Base-by-base conservation (phyloP, 2,329 filamentous ascomycete genomes). In the Aspergillus fructus region DNA sequence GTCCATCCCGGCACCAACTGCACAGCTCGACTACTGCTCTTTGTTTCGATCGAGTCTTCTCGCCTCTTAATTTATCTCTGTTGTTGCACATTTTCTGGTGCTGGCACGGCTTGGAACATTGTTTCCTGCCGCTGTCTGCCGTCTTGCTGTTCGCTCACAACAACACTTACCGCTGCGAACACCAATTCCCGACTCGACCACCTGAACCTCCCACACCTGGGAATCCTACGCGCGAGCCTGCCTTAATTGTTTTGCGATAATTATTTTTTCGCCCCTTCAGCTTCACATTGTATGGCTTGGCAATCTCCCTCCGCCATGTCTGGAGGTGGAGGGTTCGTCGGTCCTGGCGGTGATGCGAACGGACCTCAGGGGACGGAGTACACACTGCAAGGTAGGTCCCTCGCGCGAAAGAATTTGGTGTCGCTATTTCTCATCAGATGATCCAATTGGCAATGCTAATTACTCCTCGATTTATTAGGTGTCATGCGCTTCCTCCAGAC, bases 401-500 rank as follows among this genome's bases (percentile, higher is more conserved):
- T 47, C 50, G 17, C 6, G 55, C 43, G 30, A 19, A 13, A 19
- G 40, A 17, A 52, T 40, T 30, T 9, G 9, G 17, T 21, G 30
- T 41, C 12, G 19, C 34, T 49, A 17, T 33, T 5, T 17, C 23
- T n/a, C 15, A 2, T 39, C 24, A 7, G 33, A 21, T 13, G 7
- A 5, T 23, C 50, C 24, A 37, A 15, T 50, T 19, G 6, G 39
- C 5, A 23, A 27, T 33, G 55, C 68, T 74, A 62, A 73, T 60
- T 46, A 50, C 5, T 46, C 13, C 41, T 15, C 55, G 58, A 19
- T 30, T 45, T 56, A 50, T n/a, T 66, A 94, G 91, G 94, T 71
- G 94, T 99, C 39, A 99, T 99, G 94, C 93, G 94, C 76, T 99
- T 99, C 75, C 86, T 99, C 40, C 94, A 99, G 79, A 94, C 94